phyloP scores from a whole-genome alignment of 2,329 filamentous ascomycete genomes.

The Hawksworthiomyces lignivorus region DNA sequence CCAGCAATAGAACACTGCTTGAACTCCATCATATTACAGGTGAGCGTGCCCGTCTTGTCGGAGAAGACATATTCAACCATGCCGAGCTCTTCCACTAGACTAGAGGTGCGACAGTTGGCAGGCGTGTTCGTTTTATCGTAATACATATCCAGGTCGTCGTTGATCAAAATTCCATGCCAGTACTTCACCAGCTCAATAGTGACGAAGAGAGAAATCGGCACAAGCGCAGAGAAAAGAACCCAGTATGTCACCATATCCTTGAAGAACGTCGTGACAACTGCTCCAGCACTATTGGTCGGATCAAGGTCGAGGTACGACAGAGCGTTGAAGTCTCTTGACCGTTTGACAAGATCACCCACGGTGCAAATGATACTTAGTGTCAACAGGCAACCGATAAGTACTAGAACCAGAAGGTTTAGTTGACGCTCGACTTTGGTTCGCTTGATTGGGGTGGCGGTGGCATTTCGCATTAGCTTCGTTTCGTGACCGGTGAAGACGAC shows the following conservation, averaged over 20 bases:
- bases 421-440: conserved; percentile 90
- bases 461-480: conserved; percentile 98
- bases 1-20: conserved; percentile 90
- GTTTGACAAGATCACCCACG: conserved; percentile 78
- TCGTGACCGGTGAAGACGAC: conserved; percentile 98
- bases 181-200: conserved; percentile 98
- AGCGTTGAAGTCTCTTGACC: conserved; percentile 52
- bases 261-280: conserved; percentile 71
- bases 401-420: conserved; percentile 87
- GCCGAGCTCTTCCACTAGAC: conserved; percentile 89
- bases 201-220: conserved; percentile 96
- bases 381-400: conserved; percentile 78
- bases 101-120: conserved; percentile 91
- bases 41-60: conserved; percentile 84
- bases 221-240: conserved; percentile 93
- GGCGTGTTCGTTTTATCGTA: conserved; percentile 93
- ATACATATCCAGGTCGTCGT: conserved; percentile 96
- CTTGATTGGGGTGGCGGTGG: conserved; percentile 94
- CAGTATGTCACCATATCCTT: conserved; percentile 96
- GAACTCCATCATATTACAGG: conserved; percentile 96
- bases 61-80: conserved; percentile 99
- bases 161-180: conserved; percentile 94
- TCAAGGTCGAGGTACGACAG: conserved; percentile 68
- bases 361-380: conserved; percentile 83
- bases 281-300: conserved; percentile 45